Conservation (phyloP, 2,329 filamentous ascomycete genomes). For the Colletotrichum sidae region DNA sequence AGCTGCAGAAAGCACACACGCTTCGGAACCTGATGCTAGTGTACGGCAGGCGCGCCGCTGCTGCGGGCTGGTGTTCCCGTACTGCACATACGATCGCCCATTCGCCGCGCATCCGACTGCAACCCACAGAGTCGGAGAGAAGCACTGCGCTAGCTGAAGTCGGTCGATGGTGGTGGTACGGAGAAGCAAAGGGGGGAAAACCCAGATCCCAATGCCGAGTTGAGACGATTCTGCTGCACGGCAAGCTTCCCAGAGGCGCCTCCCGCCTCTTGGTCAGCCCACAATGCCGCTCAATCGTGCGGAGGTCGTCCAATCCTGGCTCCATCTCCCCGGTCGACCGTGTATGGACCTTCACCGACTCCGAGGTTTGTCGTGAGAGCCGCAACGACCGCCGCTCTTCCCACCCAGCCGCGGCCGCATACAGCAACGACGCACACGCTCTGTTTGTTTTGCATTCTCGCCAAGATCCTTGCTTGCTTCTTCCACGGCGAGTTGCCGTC, state of each 20-base stretch:
- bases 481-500: not conserved
- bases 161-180: not conserved
- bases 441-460: too few species aligned
- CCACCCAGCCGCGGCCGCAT: too few species aligned
- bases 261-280: constrained; percentile 36
- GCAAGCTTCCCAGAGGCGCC: constrained; percentile 18
- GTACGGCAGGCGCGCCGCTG: constrained; percentile 7
- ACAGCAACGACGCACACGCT: too few species aligned
- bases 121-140: constrained; percentile 18
- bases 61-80: constrained; percentile 20
- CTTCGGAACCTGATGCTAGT: constrained; percentile 2
- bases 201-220: constrained; percentile 26
- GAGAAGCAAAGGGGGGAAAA: constrained; percentile 5
- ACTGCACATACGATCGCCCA: constrained; percentile 31
- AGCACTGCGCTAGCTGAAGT: not conserved
- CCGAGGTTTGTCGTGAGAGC: constrained; percentile 6
- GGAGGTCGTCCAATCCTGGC: constrained; percentile 31
- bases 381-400: constrained; percentile 6
- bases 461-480: too few species aligned
- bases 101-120: constrained; percentile 32
- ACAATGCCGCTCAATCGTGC: constrained; percentile 33
- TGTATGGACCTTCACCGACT: constrained; percentile 6
- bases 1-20: not conserved
- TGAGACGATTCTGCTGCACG: constrained; percentile 34
- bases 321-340: constrained; percentile 20